Evolutionary conservation across 2,329 filamentous ascomycete genomes (phyloP).

Genomic region (Colletotrichum zoysiae): DNA sequence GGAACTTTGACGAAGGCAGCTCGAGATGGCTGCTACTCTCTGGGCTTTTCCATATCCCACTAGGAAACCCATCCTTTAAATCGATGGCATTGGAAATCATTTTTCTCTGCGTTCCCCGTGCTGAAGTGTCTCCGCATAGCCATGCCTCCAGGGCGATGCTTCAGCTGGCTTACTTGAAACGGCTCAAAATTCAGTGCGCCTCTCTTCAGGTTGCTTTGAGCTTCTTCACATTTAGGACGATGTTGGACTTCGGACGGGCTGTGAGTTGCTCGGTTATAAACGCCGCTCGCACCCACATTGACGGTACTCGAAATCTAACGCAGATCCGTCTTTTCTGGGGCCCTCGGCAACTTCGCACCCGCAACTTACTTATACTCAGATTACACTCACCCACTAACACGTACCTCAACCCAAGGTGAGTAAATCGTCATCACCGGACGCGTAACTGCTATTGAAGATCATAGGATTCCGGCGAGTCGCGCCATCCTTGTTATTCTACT

Average conservation of each 20-base stretch:
- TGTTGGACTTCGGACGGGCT: neutral
- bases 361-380: slow-evolving; percentile 20
- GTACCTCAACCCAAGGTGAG: neutral
- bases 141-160: neutral
- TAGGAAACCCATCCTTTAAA: slow-evolving; percentile 37
- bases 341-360: slow-evolving; percentile 27
- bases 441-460: neutral
- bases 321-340: slow-evolving; percentile 19
- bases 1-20: slow-evolving; percentile 21
- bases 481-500: neutral
- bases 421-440: too few species aligned
- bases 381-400: neutral
- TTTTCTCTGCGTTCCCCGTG: neutral
- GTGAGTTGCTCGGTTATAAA: slow-evolving; percentile 3
- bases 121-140: neutral
- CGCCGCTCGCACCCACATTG: slow-evolving; percentile 20
- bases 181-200: neutral
- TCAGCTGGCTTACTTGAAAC: neutral
- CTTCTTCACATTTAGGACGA: neutral
- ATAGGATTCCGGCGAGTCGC: neutral
- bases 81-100: slow-evolving; percentile 19
- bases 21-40: slow-evolving; percentile 16
- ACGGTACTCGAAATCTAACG: neutral
- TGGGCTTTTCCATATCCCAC: slow-evolving; percentile 24
- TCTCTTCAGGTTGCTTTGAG: neutral